phyloP scores from a whole-genome alignment of 2,329 filamentous ascomycete genomes.

The Ascochyta clinopodiicola region DNA sequence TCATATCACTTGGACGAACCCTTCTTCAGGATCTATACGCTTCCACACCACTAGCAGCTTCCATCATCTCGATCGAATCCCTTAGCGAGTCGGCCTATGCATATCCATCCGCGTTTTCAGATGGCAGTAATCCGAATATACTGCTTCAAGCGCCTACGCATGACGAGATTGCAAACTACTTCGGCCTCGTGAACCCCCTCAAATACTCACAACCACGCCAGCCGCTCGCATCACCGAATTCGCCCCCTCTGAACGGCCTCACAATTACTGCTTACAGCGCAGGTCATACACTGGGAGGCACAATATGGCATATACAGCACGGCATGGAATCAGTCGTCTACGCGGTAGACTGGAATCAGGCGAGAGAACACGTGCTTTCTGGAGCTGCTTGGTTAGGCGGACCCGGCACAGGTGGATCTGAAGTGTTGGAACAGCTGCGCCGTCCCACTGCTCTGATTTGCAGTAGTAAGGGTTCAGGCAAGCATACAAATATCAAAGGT shows the following conservation, averaged over 20 bases:
- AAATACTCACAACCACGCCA: constrained; percentile 98
- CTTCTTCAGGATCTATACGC: constrained; percentile 91
- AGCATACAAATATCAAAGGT: constrained; percentile 73
- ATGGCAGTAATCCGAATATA: constrained; percentile 55
- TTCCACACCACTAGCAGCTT: constrained; percentile 85
- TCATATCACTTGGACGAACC: constrained; percentile 90
- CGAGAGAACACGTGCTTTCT: constrained; percentile 91
- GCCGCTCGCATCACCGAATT: constrained; percentile 84
- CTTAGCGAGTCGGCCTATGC: constrained; percentile 69
- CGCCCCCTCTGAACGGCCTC: constrained; percentile 85
- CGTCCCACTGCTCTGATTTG: constrained; percentile 95
- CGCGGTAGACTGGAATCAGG: constrained; percentile 97
- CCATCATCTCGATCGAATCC: constrained; percentile 75
- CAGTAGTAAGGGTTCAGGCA: constrained; percentile 80
- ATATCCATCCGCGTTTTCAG: constrained; percentile 60
- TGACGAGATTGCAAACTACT: constrained; percentile 92
- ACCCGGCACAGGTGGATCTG: constrained; percentile 77
- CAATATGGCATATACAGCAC: constrained; percentile 98
- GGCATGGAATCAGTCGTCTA: constrained; percentile 97
- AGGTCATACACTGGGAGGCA: constrained; percentile 92
- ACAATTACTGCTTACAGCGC: constrained; percentile 97
- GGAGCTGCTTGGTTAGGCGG: constrained; percentile 93
- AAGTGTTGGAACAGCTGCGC: constrained; percentile 90
- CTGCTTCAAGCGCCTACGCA: constrained; percentile 74
- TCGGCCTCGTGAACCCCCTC: constrained; percentile 85